A percentile compares a stretch with the other conserved stretches of the same genome.
Conservation (phyloP, 2,329 filamentous ascomycete species). For the Fusarium metavorans region DNA sequence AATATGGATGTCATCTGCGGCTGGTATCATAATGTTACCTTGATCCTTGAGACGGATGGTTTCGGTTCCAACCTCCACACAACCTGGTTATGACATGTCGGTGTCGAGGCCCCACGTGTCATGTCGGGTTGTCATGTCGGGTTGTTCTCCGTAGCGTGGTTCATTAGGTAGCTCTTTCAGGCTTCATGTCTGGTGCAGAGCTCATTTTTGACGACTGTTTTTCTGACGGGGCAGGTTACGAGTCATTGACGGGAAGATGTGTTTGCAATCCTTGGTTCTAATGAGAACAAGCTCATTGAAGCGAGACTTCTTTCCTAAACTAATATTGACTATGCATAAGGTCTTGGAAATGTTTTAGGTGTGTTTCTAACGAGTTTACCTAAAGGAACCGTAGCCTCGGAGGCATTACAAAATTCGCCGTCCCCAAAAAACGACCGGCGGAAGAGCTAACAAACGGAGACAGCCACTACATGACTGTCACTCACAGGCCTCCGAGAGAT, state of each 20-base stretch:
- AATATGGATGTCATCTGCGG: not conserved
- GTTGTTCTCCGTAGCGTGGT: not conserved
- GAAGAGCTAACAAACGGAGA: not conserved
- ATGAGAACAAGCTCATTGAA: not conserved
- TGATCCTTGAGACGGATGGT: not conserved
- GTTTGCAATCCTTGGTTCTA: not conserved
- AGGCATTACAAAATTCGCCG: not conserved
- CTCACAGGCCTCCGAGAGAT: not conserved
- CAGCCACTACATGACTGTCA: not conserved
- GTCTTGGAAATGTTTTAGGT: not conserved
- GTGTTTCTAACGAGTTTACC: not conserved
- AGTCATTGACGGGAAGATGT: not conserved
- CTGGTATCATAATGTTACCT: not conserved
- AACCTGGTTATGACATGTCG: not conserved
- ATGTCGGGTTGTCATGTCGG: too few relatives aligned
- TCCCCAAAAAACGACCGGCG: not conserved
- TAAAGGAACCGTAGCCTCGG: not conserved
- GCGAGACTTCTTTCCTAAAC: rapidly evolving
- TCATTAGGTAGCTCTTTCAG: not conserved
- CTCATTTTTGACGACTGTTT: not conserved
- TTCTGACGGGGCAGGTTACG: not conserved
- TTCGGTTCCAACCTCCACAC: not conserved
- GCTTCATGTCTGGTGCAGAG: not conserved
- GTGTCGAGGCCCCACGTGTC: not conserved
- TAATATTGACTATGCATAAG: rapidly evolving